phyloP scores from a whole-genome alignment of 1,284 basidiomycete genomes.

The Vanrija pseudolonga region DNA sequence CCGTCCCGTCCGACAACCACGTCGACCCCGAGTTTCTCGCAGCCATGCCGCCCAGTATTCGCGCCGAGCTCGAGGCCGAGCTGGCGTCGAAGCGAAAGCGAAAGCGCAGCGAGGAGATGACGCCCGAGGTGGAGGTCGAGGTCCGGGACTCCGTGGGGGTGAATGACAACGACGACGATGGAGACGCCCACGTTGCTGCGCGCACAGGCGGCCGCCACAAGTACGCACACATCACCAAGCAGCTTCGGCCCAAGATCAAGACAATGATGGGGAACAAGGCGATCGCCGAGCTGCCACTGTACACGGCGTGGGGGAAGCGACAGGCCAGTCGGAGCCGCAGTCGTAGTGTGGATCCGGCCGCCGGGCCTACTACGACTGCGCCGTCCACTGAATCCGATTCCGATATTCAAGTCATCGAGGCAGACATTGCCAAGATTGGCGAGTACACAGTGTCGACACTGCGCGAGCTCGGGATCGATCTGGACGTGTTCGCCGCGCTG shows the following conservation, averaged over 20 bases:
- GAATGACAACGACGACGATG: not conserved
- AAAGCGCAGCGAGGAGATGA: conserved; percentile 1
- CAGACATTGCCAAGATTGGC: conserved; percentile 14
- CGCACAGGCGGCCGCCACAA: not conserved
- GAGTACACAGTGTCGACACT: conserved; percentile 54
- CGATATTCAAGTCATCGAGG: conserved; percentile 4
- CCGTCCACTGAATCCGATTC: not conserved
- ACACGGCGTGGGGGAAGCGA: conserved; percentile 28
- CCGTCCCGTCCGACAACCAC: conserved; percentile 24
- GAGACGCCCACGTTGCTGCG: not conserved
- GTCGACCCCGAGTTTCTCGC: conserved; percentile 43
- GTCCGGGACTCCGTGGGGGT: too few relatives aligned
- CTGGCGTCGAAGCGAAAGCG: conserved; percentile 13
- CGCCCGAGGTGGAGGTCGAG: not conserved
- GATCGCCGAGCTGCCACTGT: conserved; percentile 35
- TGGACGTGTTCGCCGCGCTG: conserved; percentile 64
- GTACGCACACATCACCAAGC: conserved; percentile 38
- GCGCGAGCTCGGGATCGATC: conserved; percentile 63
- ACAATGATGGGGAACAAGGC: conserved; percentile 33
- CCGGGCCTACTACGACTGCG: not conserved
- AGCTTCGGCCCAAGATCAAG: conserved; percentile 42
- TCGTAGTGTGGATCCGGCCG: not conserved
- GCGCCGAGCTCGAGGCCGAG: conserved; percentile 30
- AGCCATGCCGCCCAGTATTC: conserved; percentile 32
- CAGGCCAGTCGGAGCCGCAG: not conserved